These are phyloP conservation scores for Metschnikowia koreensis DNA, from an alignment of 805 yeast genomes.

Conservation along the genomic window DNA sequence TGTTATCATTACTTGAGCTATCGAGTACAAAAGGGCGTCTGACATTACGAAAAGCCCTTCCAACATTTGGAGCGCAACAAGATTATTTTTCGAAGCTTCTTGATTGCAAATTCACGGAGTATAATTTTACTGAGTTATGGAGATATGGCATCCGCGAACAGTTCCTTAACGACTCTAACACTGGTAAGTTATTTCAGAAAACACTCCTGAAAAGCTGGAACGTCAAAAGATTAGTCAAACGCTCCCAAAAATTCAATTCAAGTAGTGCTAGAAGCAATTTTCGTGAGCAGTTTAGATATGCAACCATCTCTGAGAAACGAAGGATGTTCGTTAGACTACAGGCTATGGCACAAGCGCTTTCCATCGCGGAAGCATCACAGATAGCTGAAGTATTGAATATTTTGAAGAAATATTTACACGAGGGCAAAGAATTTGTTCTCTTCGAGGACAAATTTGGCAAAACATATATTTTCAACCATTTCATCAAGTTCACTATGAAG, in stretches of 20 bases:
- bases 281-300: constrained; percentile 14
- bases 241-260: not conserved
- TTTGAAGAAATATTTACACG: constrained; percentile 1
- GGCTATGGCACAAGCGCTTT: constrained; percentile 30
- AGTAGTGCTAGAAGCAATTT: constrained; percentile 12
- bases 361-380: constrained; percentile 21
- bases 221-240: constrained; percentile 3
- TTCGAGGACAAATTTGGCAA: constrained; percentile 15
- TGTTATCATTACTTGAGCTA: constrained; percentile 6
- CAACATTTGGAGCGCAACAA: not conserved
- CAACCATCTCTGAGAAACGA: constrained; percentile 20
- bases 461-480: constrained; percentile 20
- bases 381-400: constrained; percentile 19
- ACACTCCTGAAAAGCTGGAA: constrained; percentile 16
- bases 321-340: constrained; percentile 27
- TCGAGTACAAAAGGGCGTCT: constrained; percentile 4
- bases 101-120: constrained; percentile 8
- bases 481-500: constrained; percentile 21
- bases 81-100: not conserved
- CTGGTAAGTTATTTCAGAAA: constrained; percentile 13
- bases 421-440: constrained; percentile 9
- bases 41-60: constrained; percentile 1
- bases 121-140: constrained; percentile 16
- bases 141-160: constrained; percentile 14
- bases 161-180: constrained; percentile 8